Evolutionary conservation across 2,329 filamentous ascomycete genomes (phyloP).

Genomic region (Aspergillus viridinutans): DNA sequence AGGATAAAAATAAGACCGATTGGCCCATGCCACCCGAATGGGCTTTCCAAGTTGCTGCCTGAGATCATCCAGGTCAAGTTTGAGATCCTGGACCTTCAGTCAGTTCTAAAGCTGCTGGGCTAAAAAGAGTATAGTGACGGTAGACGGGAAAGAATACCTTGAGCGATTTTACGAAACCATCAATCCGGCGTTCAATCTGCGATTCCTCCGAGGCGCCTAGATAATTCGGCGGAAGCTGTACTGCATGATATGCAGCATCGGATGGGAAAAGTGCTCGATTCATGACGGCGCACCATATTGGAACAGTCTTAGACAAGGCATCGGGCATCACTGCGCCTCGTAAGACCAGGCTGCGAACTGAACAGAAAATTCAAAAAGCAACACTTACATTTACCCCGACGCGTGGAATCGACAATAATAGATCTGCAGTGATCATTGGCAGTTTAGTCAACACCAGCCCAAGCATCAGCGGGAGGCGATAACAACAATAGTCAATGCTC

Average conservation of each 20-base stretch:
- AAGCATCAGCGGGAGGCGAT: neutral
- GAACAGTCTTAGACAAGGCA: slow-evolving; percentile 86
- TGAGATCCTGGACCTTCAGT: slow-evolving; percentile 50
- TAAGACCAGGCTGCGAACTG: slow-evolving; percentile 16
- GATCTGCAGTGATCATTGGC: slow-evolving; percentile 26
- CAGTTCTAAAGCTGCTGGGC: slow-evolving; percentile 1
- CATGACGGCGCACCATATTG: slow-evolving; percentile 86
- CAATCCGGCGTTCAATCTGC: slow-evolving; percentile 67
- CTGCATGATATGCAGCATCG: slow-evolving; percentile 42
- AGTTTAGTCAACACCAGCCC: slow-evolving; percentile 8
- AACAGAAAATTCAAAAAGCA: neutral
- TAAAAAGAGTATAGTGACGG: neutral
- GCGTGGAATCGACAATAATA: slow-evolving; percentile 88
- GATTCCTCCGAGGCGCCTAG: slow-evolving; percentile 71
- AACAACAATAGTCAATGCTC: slow-evolving; percentile 17
- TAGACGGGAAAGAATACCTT: slow-evolving; percentile 28
- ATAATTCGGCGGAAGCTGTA: slow-evolving; percentile 68
- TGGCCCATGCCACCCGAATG: slow-evolving; percentile 75
- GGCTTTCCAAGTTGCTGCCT: slow-evolving; percentile 62
- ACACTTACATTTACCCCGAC: slow-evolving; percentile 75
- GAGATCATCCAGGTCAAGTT: slow-evolving; percentile 55
- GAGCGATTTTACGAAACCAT: slow-evolving; percentile 50
- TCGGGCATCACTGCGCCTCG: slow-evolving; percentile 71
- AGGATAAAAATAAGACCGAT: slow-evolving; percentile 57
- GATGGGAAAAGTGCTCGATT: slow-evolving; percentile 73